A percentile compares a stretch with the other conserved stretches of the same genome.
Evolutionary conservation across 768 basidiomycete genomes (phyloP).

Genomic region (Kondoa malvinella): DNA sequence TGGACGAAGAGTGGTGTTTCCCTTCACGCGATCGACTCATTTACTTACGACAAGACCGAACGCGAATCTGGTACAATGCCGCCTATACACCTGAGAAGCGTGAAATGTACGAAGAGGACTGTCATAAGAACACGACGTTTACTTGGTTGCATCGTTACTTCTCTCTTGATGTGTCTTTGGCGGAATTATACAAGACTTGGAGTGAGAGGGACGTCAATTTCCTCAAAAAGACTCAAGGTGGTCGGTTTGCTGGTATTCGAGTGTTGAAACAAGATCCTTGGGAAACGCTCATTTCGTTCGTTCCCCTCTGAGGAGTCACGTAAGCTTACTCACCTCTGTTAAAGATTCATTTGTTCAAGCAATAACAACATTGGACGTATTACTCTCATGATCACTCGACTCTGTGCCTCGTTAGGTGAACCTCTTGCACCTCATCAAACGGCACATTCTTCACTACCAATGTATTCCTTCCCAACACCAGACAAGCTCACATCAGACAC

Average conservation of each 20-base stretch:
- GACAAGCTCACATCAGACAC: constrained; percentile 44
- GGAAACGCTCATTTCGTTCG: constrained; percentile 86
- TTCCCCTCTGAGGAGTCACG: constrained; percentile 20
- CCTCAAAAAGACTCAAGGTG: constrained; percentile 34
- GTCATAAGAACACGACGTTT: constrained; percentile 47
- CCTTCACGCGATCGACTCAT: constrained; percentile 8
- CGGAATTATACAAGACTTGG: constrained; percentile 60
- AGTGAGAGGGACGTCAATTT: constrained; percentile 56
- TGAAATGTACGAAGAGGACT: constrained; percentile 28
- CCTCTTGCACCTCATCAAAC: constrained; percentile 16
- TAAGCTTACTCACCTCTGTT: constrained; percentile 4
- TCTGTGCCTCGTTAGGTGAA: constrained; percentile 59
- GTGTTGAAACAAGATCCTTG: constrained; percentile 85
- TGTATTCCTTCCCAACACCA: constrained; percentile 77
- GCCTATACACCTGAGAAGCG: constrained; percentile 40
- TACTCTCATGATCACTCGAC: constrained; percentile 72
- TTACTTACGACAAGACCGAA: neutral
- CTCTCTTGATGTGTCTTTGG: constrained; percentile 60
- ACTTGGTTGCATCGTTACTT: constrained; percentile 73
- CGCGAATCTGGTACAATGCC: constrained; percentile 42
- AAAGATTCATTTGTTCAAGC: constrained; percentile 82
- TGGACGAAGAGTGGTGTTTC: neutral
- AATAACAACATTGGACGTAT: constrained; percentile 94
- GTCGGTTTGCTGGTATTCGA: constrained; percentile 56
- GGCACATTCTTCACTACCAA: constrained; percentile 15